A percentile compares a stretch with the other conserved stretches of the same genome.
phyloP scores from a whole-genome alignment of 2,329 filamentous ascomycete species.

The Aspergillus flavus region DNA sequence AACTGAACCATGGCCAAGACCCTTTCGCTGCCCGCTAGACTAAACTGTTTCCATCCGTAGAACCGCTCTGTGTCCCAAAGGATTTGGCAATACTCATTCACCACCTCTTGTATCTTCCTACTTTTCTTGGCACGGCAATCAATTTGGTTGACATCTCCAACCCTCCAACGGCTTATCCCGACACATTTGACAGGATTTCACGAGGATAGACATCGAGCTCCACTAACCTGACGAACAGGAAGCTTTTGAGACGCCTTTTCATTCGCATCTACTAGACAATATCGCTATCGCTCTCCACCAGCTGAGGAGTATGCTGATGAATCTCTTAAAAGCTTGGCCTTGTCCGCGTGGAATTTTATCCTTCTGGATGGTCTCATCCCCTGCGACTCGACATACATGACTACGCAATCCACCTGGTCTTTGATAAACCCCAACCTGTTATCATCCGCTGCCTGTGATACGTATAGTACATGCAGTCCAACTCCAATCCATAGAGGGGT shows the following conservation, averaged over 20 bases:
- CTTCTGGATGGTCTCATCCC: constrained; percentile 1
- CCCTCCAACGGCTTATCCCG: constrained; percentile 6
- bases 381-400: constrained; percentile 4
- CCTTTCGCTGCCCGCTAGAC: constrained; percentile 20
- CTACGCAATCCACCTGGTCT: constrained; percentile 13
- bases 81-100: constrained; percentile 1
- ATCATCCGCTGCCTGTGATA: constrained; percentile 8
- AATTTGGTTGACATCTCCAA: neutral
- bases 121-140: neutral
- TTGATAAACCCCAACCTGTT: constrained; percentile 4
- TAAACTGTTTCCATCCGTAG: constrained; percentile 3
- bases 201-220: neutral
- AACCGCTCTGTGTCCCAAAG: constrained; percentile 5
- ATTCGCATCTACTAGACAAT: neutral
- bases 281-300: constrained; percentile 13
- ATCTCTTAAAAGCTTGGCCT: constrained; percentile 19
- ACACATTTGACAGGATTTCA: constrained; percentile 2
- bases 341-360: constrained; percentile 16
- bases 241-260: neutral
- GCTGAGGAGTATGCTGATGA: constrained; percentile 19
- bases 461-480: constrained; percentile 2
- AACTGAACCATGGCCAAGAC: constrained; percentile 33
- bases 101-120: neutral
- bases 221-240: constrained; percentile 1
- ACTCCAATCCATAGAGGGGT: neutral